Percentiles rank a stretch among this genome's conserved stretches.
These are phyloP conservation scores for Histomonas meleagridis DNA, from an alignment of 208 protist genomes.

Conservation along the genomic window DNA sequence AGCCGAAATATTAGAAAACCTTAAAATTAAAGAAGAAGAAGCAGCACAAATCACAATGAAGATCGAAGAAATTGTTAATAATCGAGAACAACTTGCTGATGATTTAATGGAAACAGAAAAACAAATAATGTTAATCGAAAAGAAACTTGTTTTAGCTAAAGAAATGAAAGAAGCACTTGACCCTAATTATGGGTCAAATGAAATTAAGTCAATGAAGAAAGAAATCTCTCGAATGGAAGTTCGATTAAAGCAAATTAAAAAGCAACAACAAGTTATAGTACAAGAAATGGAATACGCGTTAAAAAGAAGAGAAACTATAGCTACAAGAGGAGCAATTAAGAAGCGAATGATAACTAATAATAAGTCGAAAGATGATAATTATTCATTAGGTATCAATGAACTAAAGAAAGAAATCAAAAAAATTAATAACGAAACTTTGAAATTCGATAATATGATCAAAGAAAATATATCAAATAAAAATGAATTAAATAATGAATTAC, in stretches of 20 bases:
- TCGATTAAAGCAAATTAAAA: conserved; percentile 25
- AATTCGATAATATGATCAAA: neutral
- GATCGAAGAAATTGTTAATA: neutral
- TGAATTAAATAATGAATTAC: neutral
- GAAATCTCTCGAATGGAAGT: conserved; percentile 31
- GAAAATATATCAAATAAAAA: neutral
- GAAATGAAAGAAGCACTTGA: conserved; percentile 35
- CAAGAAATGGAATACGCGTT: conserved; percentile 34
- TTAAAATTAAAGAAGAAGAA: conserved; percentile 28
- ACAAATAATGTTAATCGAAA: conserved; percentile 2
- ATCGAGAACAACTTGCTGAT: neutral
- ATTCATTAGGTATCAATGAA: neutral
- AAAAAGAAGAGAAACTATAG: conserved; percentile 9
- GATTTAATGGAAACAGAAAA: conserved; percentile 36
- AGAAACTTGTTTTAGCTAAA: neutral
- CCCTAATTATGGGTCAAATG: neutral
- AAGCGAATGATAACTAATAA: neutral
- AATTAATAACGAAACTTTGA: neutral
- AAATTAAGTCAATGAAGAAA: conserved; percentile 27
- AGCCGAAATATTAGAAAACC: conserved; percentile 5
- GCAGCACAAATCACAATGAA: neutral
- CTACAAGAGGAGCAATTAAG: neutral
- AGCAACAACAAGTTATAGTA: conserved; percentile 19
- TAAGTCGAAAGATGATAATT: neutral
- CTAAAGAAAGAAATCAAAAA: neutral